Evolutionary conservation across 2,329 filamentous ascomycete genomes (phyloP), one percentile per base, ranked within the genome.

Genomic region (Laburnicola sp.): DNA sequence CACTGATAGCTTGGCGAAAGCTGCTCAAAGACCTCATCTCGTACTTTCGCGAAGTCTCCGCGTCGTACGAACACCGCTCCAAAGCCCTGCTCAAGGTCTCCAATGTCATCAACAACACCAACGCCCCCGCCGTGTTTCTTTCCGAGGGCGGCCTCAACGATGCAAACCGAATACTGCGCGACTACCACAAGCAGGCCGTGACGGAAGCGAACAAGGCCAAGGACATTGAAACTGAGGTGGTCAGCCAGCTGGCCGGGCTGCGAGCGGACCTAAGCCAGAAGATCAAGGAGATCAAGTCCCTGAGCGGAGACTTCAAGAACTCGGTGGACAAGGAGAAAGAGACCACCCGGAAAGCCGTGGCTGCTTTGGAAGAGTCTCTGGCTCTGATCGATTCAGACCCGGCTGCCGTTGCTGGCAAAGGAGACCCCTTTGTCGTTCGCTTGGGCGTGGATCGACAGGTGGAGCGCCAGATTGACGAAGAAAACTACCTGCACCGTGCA

Each of bases 241-340:
- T 97, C 57, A 80, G 89, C 44, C 91, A 93, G 45, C 79, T 99
- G 49, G 91, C 87, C 2, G 91, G 91, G 1, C 78, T 99, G 47
- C 81, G 94, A 51, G 92, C 86, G 65, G 94, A 99, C 72, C 79
- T 99, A 16, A 88, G 88, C 55, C 91, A 95, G 71, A 99, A 99
- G 78, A 96, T 96, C 73, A 99, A 97, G 74, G 94, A 99, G 75
- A 99, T 99, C 77, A 96, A 96, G 76, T 87, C 86, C 60, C 78
- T 99, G 11, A 89, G 91, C 4, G 89, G 91, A 11, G 94, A 99
- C 72, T 99, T 99, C 76, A 96, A 96, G 76, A 99, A 96, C 70
- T 89, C 87, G 0, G 91, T 99, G 7, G 91, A 96, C 25, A 96
- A 93, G 76, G 94, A 97, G 74, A 93, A 96, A 78, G 92, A 97